A percentile compares a stretch with the other conserved stretches of the same genome.
Conservation (phyloP, 2,329 filamentous ascomycete genomes). For the Fusarium mexicanum region DNA sequence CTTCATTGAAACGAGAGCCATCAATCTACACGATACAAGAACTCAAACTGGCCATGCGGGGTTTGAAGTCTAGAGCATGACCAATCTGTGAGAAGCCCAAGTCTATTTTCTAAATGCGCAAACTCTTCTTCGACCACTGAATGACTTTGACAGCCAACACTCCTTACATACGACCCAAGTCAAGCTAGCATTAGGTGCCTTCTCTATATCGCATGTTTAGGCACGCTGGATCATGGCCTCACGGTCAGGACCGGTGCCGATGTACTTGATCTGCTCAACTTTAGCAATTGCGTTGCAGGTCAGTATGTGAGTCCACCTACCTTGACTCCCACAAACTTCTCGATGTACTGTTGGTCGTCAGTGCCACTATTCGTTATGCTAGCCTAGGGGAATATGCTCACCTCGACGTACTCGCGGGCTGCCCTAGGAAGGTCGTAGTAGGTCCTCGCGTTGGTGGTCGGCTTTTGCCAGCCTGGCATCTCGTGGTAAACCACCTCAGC, state of each 20-base stretch:
- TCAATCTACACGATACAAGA: neutral
- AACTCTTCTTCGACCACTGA: constrained; percentile 14
- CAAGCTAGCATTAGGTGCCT: constrained; percentile 2
- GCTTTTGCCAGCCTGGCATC: neutral
- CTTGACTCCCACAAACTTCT: neutral
- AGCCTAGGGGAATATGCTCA: neutral
- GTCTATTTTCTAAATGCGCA: constrained; percentile 24
- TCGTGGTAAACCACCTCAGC: neutral
- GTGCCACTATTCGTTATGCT: neutral
- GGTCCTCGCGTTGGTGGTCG: neutral
- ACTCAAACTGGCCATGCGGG: neutral
- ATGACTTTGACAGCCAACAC: constrained; percentile 20
- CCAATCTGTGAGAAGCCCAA: constrained; percentile 11
- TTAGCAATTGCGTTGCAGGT: neutral
- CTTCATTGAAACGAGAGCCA: neutral
- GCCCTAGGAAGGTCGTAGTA: neutral
- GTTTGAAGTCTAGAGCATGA: neutral
- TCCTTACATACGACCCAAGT: constrained; percentile 17
- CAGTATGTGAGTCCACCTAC: neutral
- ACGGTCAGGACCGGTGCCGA: neutral
- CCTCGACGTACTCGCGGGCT: neutral
- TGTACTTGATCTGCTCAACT: neutral
- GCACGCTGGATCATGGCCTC: neutral
- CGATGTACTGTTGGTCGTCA: neutral
- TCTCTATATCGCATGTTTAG: constrained; percentile 5